Evolutionary conservation across 768 basidiomycete species (phyloP).

Genomic region (Boletellus sp.): DNA sequence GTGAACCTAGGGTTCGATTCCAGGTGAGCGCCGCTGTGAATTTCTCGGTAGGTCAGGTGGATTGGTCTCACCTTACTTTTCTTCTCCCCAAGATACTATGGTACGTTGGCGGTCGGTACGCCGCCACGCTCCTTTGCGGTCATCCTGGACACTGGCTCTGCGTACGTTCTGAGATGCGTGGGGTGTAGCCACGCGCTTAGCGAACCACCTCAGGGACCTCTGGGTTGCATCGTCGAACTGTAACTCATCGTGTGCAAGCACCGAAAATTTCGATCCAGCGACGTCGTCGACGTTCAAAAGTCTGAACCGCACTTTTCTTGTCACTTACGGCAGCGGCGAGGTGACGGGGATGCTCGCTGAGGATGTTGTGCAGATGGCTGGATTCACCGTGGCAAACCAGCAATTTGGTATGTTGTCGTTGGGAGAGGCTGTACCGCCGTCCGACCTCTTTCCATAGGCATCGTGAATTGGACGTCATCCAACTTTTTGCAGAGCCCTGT

Average conservation of each 20-base stretch:
- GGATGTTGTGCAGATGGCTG: constrained; percentile 73
- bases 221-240: constrained; percentile 45
- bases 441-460: constrained; percentile 37
- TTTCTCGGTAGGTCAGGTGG: too few species aligned
- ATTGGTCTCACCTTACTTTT: background rate
- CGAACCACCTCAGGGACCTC: constrained; percentile 40
- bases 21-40: constrained; percentile 35
- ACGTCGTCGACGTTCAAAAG: constrained; percentile 36
- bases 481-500: constrained; percentile 44
- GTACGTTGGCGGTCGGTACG: constrained; percentile 40
- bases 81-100: constrained; percentile 29
- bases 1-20: constrained; percentile 64
- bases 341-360: constrained; percentile 44
- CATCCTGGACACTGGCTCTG: constrained; percentile 51
- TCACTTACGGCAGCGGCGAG: constrained; percentile 45
- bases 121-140: constrained; percentile 45
- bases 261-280: constrained; percentile 32
- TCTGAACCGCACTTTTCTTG: constrained; percentile 31
- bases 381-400: constrained; percentile 55
- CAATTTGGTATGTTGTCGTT: constrained; percentile 44
- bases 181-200: background rate
- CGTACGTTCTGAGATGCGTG: constrained; percentile 17
- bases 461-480: constrained; percentile 31
- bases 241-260: constrained; percentile 29
- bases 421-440: background rate